Evolutionary conservation across 2,329 filamentous ascomycete genomes (phyloP), one percentile per base, ranked within the genome.

Genomic region (Penicillium carneum): DNA sequence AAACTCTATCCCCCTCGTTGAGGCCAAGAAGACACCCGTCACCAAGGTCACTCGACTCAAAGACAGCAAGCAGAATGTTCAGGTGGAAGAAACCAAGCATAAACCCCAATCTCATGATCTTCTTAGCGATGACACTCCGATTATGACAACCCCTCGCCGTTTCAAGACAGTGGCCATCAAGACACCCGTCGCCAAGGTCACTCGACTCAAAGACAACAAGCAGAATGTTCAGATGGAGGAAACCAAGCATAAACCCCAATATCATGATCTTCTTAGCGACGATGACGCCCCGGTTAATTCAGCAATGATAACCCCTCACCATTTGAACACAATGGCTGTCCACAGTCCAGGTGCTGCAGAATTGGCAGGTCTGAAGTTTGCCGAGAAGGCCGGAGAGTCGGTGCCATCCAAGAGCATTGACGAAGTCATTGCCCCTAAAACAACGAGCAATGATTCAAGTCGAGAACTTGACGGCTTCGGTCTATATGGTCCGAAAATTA

Each of bases 331-430:
- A 26, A 23, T 47, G 20, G 31, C 52, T 3, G 47, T 55, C 4
- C 20, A 23, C 3, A 55, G 52, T 11, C 42, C 41, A 29, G 42
- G 39, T 38, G 3, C 42, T 36, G 20, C 52, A 20, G 41, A 55
- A 20, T 38, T 55, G 52, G 52, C 20, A 29, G 52, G 52, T 16
- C 42, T 55, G 7, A 29, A 29, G 33, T 55, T 55, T 29, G 34
- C n/a, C 8, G 42, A 29, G 8, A 55, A 16, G 7, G 1, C 16
- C 7, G 23, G 8, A 8, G 29, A 23, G 3, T 38, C 33, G 11
- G 18, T 29, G 33, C 33, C 33, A 16, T 16, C 9, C 6, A 14
- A 34, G 18, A 55, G 41, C 20, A 55, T 55, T 20, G 52, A 55
- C 11, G 42, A 48, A 48, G 20, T 55, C 12, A 55, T 55, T 48